Base-by-base conservation (phyloP, 2,329 filamentous ascomycete genomes). In the Neobulgaria alba region DNA sequence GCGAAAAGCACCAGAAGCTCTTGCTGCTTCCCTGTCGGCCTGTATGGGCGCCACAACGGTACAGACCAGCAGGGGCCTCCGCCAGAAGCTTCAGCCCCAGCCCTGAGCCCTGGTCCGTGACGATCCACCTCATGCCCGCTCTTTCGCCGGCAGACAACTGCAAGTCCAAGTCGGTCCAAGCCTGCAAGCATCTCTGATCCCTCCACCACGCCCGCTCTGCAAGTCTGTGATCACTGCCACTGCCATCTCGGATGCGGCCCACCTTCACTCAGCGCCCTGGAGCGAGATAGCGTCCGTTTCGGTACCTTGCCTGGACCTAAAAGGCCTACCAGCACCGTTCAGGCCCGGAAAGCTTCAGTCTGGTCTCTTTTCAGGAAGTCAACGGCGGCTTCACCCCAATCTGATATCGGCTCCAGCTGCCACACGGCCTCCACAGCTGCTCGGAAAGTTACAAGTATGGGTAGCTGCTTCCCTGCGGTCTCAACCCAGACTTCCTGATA, bases 201-300 rank as follows among this genome's bases (percentile, higher is more conserved):
- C 40, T 39, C 16, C 21, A 40, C 47, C 41, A 46, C 46, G 42
- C 42, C n/a, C n/a, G n/a, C n/a, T n/a, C n/a, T n/a, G 40, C 45
- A 44, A 29, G 45, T 48, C 32, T 45, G 38, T 45, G 45, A 43
- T 47, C 43, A 41, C 46, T 54, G 49, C 48, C 50, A 52, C 53
- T 53, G 46, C 38, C 38, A 55, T 52, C 43, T 54, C 46, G 51
- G 48, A 51, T 33, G 32, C 41, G 49, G 42, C 41, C 45, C 42
- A 36, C 47, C 37, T 44, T 14, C 23, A 41, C 21, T 38, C 33
- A 35, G 29, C 42, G 31, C 43, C 36, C 38, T 36, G 21, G 36
- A 33, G 17, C 38, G 39, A 48, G 41, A 38, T 37, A 35, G 33
- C 40, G 38, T 38, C 41, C 39, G 23, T 20, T 38, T 43, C 46